These are phyloP conservation scores for Neophaeococcomyces aloes DNA, from an alignment of 2,329 filamentous ascomycete genomes.

Conservation along the genomic window DNA sequence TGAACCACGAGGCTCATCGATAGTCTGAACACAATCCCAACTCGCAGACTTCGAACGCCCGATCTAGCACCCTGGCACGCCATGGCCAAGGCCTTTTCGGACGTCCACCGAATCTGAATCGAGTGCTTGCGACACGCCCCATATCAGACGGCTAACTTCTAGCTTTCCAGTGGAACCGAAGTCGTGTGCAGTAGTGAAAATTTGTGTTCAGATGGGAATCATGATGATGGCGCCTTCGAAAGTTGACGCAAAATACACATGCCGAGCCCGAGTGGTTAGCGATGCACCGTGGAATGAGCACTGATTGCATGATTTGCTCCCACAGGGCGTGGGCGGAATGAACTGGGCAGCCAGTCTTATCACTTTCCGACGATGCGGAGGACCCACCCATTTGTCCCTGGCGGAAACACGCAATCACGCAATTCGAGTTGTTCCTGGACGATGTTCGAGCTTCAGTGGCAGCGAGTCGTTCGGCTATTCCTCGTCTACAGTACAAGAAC, in stretches of 20 bases:
- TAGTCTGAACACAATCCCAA: background rate
- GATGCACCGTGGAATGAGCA: no score
- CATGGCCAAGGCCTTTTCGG: background rate
- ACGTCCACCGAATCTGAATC: background rate
- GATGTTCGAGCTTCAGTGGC: no score
- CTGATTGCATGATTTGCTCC: background rate
- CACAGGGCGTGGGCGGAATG: background rate
- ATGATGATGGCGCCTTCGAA: background rate
- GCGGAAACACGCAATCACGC: background rate
- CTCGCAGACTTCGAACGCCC: background rate
- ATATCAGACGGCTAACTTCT: background rate
- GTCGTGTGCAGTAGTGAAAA: background rate
- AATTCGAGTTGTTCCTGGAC: background rate
- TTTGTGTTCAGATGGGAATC: background rate
- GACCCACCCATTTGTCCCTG: constrained; percentile 5
- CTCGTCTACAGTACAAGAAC: no score
- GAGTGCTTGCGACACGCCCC: no score
- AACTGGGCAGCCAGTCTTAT: background rate
- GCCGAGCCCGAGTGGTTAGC: background rate
- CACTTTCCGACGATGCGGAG: constrained; percentile 6
- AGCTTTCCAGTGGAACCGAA: background rate
- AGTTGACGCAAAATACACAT: background rate
- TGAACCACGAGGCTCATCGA: background rate
- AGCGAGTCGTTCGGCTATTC: background rate
- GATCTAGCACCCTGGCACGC: background rate